Percentiles rank a stretch among this genome's conserved stretches.
Conservation (phyloP, 2,329 filamentous ascomycete species). For the Acrocalymma vagum region DNA sequence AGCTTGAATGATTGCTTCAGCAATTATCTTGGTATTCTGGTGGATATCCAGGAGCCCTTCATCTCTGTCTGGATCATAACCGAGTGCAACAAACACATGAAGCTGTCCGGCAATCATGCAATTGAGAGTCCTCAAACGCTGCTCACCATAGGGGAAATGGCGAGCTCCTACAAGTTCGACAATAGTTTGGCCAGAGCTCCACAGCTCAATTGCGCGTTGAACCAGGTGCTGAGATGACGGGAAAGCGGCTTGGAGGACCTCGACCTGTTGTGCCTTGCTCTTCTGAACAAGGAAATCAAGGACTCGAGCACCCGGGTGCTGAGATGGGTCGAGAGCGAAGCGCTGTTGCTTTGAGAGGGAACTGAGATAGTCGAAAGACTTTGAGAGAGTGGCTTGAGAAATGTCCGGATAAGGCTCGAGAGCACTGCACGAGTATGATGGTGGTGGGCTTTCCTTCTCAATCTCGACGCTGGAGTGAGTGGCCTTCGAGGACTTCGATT, state of each 20-base stretch:
- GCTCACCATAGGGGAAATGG: constrained; percentile 5
- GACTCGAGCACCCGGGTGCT: constrained; percentile 10
- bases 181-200: constrained; percentile 2
- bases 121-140: no score
- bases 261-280: neutral
- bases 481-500: constrained; percentile 40
- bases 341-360: constrained; percentile 1
- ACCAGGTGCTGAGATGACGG: constrained; percentile 5
- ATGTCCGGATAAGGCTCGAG: constrained; percentile 45
- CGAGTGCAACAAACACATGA: constrained; percentile 19
- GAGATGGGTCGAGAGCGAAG: constrained; percentile 3
- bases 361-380: constrained; percentile 4
- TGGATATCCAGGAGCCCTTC: constrained; percentile 16
- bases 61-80: constrained; percentile 3
- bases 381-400: constrained; percentile 8
- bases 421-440: constrained; percentile 44
- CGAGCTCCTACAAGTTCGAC: constrained; percentile 8
- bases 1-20: constrained; percentile 26
- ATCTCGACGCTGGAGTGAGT: constrained; percentile 31
- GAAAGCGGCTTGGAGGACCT: constrained; percentile 3
- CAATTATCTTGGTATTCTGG: constrained; percentile 24
- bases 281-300: constrained; percentile 3
- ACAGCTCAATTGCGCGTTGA: constrained; percentile 7
- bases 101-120: constrained; percentile 11
- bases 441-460: neutral